phyloP scores from a whole-genome alignment of 768 basidiomycete genomes.

The Suillus paluster region DNA sequence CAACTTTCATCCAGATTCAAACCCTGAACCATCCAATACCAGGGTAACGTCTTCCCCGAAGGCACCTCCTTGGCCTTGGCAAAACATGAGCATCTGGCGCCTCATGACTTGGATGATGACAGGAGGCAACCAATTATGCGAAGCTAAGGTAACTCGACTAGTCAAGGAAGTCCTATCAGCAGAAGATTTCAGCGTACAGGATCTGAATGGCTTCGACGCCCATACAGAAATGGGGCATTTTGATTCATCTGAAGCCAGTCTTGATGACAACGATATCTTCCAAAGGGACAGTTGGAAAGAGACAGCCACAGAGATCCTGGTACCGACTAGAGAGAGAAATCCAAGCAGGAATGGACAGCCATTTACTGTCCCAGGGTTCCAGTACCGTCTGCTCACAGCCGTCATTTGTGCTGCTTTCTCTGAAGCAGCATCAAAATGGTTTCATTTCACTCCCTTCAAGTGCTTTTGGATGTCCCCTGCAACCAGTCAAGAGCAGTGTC shows the following conservation, averaged over 20 bases:
- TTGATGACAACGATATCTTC: not conserved
- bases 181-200: slow-evolving; percentile 9
- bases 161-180: slow-evolving; percentile 8
- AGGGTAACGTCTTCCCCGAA: not conserved
- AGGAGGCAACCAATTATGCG: slow-evolving; percentile 11
- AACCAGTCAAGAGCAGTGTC: slow-evolving; percentile 11
- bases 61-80: slow-evolving; percentile 20
- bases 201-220: slow-evolving; percentile 24
- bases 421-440: slow-evolving; percentile 12
- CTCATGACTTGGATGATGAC: slow-evolving; percentile 22
- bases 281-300: slow-evolving; percentile 17
- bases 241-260: slow-evolving; percentile 14
- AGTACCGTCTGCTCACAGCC: slow-evolving; percentile 22
- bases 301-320: slow-evolving; percentile 22
- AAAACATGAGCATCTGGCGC: slow-evolving; percentile 11
- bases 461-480: slow-evolving; percentile 19
- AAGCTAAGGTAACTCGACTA: slow-evolving; percentile 11
- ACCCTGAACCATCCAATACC: not conserved
- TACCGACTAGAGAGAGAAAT: slow-evolving; percentile 34
- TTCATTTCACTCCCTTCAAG: slow-evolving; percentile 33
- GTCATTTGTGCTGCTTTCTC: slow-evolving; percentile 18
- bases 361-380: slow-evolving; percentile 33
- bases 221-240: slow-evolving; percentile 12
- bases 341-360: slow-evolving; percentile 15
- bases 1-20: not conserved